These are phyloP conservation scores for Penicillium sp. DNA, from an alignment of 2,329 filamentous ascomycete species.

Conservation along the genomic window DNA sequence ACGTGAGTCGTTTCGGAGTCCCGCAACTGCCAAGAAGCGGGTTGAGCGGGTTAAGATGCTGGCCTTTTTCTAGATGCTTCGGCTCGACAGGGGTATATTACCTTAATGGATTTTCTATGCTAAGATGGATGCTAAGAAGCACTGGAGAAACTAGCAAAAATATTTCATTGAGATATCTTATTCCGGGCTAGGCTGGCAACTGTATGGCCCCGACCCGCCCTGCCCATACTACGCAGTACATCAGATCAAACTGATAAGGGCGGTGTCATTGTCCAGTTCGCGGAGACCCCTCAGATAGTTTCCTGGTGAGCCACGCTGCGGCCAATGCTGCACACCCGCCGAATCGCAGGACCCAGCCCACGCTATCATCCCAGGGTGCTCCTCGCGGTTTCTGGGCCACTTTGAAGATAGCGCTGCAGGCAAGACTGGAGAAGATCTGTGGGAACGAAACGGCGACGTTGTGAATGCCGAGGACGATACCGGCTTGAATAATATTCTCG, in stretches of 20 bases:
- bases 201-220: slow-evolving; percentile 10
- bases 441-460: slow-evolving; percentile 91
- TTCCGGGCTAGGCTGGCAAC: not conserved
- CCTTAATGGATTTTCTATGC: not conserved
- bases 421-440: slow-evolving; percentile 82
- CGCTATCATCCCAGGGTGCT: slow-evolving; percentile 75
- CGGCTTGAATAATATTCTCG: slow-evolving; percentile 67
- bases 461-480: slow-evolving; percentile 88
- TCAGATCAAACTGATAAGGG: not conserved
- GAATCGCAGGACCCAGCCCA: slow-evolving; percentile 78
- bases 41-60: slow-evolving; percentile 4
- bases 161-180: not conserved
- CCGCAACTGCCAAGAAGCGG: slow-evolving; percentile 17
- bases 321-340: slow-evolving; percentile 73
- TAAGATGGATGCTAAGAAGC: not conserved
- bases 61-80: not conserved
- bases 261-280: not conserved
- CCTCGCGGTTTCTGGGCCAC: slow-evolving; percentile 82
- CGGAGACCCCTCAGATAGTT: slow-evolving; percentile 57
- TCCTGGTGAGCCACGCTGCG: slow-evolving; percentile 67
- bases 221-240: slow-evolving; percentile 6
- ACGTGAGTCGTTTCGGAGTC: slow-evolving; percentile 9
- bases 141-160: not conserved
- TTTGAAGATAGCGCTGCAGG: slow-evolving; percentile 78
- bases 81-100: not conserved